phyloP scores from a whole-genome alignment of 2,329 filamentous ascomycete genomes.

The Arthrobotrys iridis region DNA sequence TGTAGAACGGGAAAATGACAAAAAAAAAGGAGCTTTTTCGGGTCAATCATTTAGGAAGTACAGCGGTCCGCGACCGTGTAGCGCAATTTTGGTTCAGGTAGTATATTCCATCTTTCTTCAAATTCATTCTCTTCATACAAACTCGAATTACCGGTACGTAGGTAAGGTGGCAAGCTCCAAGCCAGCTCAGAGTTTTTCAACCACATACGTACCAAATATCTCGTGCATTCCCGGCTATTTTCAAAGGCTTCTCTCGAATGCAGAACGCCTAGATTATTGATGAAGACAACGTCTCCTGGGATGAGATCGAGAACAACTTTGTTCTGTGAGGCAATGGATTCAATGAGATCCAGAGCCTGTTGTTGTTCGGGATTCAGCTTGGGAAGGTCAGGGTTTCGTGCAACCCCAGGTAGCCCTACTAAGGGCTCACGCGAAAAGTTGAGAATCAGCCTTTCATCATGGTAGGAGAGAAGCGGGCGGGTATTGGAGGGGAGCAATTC shows the following conservation, averaged over 20 bases:
- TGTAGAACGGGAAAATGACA: too few species aligned
- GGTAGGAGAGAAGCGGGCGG: neutral
- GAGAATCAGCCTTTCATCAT: neutral
- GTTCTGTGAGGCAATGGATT: neutral
- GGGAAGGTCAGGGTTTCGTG: neutral
- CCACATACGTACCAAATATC: neutral
- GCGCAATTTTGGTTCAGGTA: too few species aligned
- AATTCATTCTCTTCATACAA: too few species aligned
- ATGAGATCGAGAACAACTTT: neutral
- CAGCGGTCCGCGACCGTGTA: too few species aligned
- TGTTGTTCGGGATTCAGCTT: neutral
- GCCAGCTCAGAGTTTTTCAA: neutral
- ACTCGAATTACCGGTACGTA: too few species aligned
- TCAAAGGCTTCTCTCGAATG: neutral
- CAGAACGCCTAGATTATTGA: neutral
- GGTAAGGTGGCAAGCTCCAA: neutral
- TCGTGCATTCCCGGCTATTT: neutral
- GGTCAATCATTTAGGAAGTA: too few species aligned
- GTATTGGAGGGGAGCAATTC: neutral
- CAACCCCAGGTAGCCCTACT: neutral
- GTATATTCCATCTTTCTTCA: too few species aligned
- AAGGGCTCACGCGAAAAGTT: neutral
- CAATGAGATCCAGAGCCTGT: neutral
- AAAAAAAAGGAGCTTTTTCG: too few species aligned
- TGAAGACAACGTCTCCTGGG: neutral